Evolutionary conservation across 176 grass and related monocot species (phyloP).

Genomic region (Triticum urartu): DNA sequence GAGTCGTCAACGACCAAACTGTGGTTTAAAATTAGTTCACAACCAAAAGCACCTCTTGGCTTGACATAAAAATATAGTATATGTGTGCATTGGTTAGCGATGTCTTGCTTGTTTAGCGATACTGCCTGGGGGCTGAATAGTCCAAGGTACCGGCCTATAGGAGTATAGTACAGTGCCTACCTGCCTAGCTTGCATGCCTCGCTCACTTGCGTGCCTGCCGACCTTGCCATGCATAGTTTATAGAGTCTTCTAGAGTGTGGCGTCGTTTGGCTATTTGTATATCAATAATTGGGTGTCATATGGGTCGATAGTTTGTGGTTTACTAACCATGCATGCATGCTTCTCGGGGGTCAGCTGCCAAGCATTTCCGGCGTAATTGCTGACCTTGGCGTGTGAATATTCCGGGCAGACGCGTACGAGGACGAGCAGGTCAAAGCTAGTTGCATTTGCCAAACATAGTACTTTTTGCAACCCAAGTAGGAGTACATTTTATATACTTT

Average conservation of each 20-base stretch:
- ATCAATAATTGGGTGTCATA: not conserved
- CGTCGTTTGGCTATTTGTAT: not conserved
- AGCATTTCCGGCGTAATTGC: constrained; percentile 9
- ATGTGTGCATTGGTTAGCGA: not conserved
- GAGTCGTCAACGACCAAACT: constrained; percentile 1
- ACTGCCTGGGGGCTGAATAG: not conserved
- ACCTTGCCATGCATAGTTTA: not conserved
- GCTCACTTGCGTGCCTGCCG: not conserved
- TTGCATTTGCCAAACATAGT: constrained; percentile 13
- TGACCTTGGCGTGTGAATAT: constrained; percentile 16
- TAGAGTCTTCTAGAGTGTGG: not conserved
- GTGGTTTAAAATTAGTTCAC: not conserved
- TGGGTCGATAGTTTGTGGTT: constrained; percentile 23
- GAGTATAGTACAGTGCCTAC: not conserved
- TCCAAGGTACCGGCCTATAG: not conserved
- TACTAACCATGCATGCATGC: not conserved
- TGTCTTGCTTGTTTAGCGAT: not conserved
- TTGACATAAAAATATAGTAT: not conserved
- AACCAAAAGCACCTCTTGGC: not conserved
- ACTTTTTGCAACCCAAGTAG: not conserved
- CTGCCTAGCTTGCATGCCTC: not conserved
- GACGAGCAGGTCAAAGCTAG: constrained; percentile 13
- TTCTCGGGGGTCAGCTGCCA: not conserved
- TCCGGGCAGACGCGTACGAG: not conserved
- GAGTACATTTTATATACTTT: not conserved